These are phyloP conservation scores for Trichoderma pleuroti DNA, from an alignment of 2,329 filamentous ascomycete genomes.

Conservation along the genomic window DNA sequence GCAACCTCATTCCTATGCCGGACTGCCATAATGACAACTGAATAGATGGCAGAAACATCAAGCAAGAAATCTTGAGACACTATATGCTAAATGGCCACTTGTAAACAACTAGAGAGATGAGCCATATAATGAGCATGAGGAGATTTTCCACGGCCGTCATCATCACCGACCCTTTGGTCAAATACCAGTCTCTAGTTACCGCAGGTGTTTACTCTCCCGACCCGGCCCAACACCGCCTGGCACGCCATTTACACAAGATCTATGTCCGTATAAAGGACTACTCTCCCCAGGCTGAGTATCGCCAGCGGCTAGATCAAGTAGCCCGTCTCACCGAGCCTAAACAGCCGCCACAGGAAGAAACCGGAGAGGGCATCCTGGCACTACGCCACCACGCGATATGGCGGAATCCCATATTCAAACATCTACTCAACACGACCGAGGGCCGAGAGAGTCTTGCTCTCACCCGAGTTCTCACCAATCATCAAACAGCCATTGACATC, in stretches of 20 bases:
- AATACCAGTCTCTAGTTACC: constrained; percentile 69
- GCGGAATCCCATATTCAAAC: constrained; percentile 55
- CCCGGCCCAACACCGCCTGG: constrained; percentile 67
- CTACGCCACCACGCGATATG: constrained; percentile 53
- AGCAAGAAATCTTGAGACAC: not conserved
- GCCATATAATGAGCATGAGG: constrained; percentile 27
- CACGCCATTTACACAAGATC: constrained; percentile 72
- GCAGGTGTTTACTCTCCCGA: constrained; percentile 66
- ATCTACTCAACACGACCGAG: constrained; percentile 56
- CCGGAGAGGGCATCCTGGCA: constrained; percentile 42
- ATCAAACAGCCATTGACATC: constrained; percentile 68
- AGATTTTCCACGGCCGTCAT: constrained; percentile 49
- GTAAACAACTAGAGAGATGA: not conserved
- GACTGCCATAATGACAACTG: not conserved
- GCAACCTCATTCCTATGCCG: not conserved
- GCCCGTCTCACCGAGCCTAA: constrained; percentile 41
- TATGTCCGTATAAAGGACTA: constrained; percentile 77
- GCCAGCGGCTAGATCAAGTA: constrained; percentile 59
- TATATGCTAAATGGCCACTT: not conserved
- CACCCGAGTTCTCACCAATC: constrained; percentile 63
- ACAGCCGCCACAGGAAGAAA: constrained; percentile 29
- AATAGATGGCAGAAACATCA: not conserved
- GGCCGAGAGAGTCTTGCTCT: constrained; percentile 60
- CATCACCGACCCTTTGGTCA: constrained; percentile 70
- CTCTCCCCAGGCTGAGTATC: constrained; percentile 67